Percentiles rank a stretch among this genome's conserved stretches.
phyloP scores from a whole-genome alignment of 129 eudicot genomes.

The Gnaphalium uliginosum region DNA sequence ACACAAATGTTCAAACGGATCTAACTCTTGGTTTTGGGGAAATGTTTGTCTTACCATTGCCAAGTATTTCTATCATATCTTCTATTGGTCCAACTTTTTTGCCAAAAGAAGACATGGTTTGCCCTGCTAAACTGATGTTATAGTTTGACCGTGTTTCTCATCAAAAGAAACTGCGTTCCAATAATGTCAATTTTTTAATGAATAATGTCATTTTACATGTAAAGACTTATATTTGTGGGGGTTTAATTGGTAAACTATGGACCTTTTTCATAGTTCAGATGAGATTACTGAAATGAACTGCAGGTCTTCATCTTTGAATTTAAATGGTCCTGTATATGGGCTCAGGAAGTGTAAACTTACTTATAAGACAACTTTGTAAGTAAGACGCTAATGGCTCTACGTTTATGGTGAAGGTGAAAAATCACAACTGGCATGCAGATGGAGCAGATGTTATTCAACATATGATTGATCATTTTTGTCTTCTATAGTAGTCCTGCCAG shows the following conservation, averaged over 20 bases:
- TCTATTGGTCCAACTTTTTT: neutral
- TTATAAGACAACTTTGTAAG: neutral
- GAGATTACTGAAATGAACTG: no score
- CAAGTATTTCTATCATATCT: neutral
- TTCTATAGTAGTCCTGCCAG: conserved; percentile 32
- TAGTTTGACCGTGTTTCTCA: neutral
- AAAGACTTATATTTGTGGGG: neutral
- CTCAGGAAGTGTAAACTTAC: neutral
- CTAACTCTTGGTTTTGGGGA: neutral
- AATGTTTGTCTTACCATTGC: conserved; percentile 4
- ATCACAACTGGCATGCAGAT: conserved; percentile 63
- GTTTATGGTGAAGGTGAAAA: conserved; percentile 51
- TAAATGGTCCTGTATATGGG: neutral
- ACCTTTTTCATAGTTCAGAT: no score
- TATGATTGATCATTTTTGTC: conserved; percentile 82
- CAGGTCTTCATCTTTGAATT: no score
- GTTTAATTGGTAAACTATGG: no score
- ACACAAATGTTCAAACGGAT: neutral
- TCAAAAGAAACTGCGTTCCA: neutral
- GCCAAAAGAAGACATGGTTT: neutral
- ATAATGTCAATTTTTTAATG: neutral
- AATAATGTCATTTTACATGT: neutral
- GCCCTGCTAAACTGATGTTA: conserved; percentile 10
- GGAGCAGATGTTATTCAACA: conserved; percentile 96
- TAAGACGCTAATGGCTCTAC: neutral